Evolutionary conservation across 805 yeast species (phyloP), one percentile per base, ranked within the genome.

Genomic region (Candida quercuum): DNA sequence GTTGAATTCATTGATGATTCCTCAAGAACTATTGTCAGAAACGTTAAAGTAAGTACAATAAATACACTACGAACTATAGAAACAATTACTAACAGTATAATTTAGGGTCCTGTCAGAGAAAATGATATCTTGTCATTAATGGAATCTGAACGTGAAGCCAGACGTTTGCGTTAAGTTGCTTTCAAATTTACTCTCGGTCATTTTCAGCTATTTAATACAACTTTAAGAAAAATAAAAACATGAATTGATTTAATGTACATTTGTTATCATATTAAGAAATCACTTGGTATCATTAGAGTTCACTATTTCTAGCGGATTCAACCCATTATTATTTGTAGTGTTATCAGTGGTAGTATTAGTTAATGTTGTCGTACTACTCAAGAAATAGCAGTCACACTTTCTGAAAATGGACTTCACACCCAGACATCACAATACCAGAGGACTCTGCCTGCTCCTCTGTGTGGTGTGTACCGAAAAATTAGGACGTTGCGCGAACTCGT

Each of bases 121-220:
- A 85, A 91, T 76, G 99, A 91, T 71, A 87, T 93, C 76, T 84
- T 91, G 71, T 93, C 96, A 72, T 81, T 91, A 71, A 93, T 91
- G 96, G 99, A 91, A 80, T 91, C 98, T 59, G 99, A 91, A 80
- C 91, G 99, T 81, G 99, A 91, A 80, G 98, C 98, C 64, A 81
- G 91, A 78, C 81, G 93, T 76, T 76, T 84, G 72, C 86, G 91
- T 80, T 80, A 80, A 73, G 59, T 46, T 48, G 27, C 32, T 38
- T 39, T 40, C 42, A 57, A 46, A 30, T 45, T 35, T 46, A 37
- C 43, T 31, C 32, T 24, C n/a, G 36, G 44, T 49, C 43, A 33
- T 35, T 33, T 42, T 39, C 40, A 35, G 39, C 46, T 47, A 35
- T 39, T 47, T 43, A 37, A 42, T 33, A 35, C 34, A 34, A 41